Conservation (phyloP, 768 basidiomycete species). For the Pleurotus platypus region DNA sequence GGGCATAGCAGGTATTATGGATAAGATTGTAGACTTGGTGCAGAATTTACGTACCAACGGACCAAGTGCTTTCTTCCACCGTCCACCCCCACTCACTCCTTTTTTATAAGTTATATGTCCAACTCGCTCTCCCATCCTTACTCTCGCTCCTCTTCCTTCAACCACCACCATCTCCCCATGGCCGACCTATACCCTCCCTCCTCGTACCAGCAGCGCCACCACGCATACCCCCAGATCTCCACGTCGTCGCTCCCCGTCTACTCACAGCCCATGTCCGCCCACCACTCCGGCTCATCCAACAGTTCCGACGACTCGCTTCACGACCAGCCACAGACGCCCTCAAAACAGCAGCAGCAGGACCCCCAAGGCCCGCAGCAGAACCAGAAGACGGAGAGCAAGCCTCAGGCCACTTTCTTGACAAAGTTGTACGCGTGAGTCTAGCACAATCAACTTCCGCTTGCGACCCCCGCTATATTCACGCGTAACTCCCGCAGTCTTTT, state of each 20-base stretch:
- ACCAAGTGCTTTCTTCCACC: slow-evolving; percentile 9
- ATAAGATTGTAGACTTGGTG: slow-evolving; percentile 10
- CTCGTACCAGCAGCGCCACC: slow-evolving; percentile 31
- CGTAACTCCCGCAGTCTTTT: slow-evolving; percentile 54
- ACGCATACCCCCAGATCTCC: slow-evolving; percentile 30
- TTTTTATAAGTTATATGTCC: slow-evolving; percentile 5
- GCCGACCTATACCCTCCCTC: slow-evolving; percentile 54
- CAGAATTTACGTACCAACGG: slow-evolving; percentile 5
- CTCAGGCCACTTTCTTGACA: slow-evolving; percentile 93
- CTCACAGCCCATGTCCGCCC: slow-evolving; percentile 31
- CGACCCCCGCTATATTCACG: slow-evolving; percentile 4
- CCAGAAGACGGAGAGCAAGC: slow-evolving; percentile 74
- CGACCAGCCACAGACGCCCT: slow-evolving; percentile 44
- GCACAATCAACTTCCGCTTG: background rate
- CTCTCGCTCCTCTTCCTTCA: slow-evolving; percentile 24
- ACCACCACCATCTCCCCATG: slow-evolving; percentile 37
- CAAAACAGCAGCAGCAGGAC: slow-evolving; percentile 23
- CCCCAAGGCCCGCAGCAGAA: slow-evolving; percentile 24
- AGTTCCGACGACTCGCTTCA: slow-evolving; percentile 43
- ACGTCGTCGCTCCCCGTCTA: slow-evolving; percentile 26
- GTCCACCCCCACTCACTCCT: background rate
- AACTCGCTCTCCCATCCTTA: slow-evolving; percentile 25
- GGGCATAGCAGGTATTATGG: slow-evolving; percentile 8
- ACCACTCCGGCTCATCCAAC: slow-evolving; percentile 36
- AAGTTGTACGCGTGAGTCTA: slow-evolving; percentile 87